These are phyloP conservation scores for Retiboletus flavoniger DNA, from an alignment of 1,284 basidiomycete species.

Conservation along the genomic window DNA sequence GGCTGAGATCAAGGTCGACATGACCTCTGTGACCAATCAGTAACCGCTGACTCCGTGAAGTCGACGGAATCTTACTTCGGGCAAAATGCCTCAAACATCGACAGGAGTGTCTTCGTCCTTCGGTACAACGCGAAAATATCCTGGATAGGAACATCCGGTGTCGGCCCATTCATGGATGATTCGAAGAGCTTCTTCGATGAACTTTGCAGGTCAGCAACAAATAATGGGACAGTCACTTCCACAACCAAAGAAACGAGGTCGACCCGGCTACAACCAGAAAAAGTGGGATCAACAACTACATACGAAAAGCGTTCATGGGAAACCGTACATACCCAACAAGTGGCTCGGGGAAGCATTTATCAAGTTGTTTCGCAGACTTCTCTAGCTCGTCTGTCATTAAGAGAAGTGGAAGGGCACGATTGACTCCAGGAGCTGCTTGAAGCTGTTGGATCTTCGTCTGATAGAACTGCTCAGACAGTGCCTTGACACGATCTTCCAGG, in stretches of 20 bases:
- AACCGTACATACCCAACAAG: constrained; percentile 64
- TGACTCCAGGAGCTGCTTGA: constrained; percentile 66
- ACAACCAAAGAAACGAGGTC: constrained; percentile 79
- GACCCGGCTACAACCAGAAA: constrained; percentile 50
- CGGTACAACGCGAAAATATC: constrained; percentile 88
- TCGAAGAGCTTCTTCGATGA: constrained; percentile 72
- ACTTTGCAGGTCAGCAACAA: constrained; percentile 73
- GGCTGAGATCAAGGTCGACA: constrained; percentile 64
- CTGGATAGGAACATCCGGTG: constrained; percentile 77
- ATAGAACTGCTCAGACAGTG: constrained; percentile 69
- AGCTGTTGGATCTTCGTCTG: constrained; percentile 69
- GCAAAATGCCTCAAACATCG: constrained; percentile 82
- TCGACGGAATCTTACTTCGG: constrained; percentile 53
- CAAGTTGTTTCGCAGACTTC: constrained; percentile 77
- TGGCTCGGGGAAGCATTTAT: constrained; percentile 83
- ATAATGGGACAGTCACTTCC: constrained; percentile 72
- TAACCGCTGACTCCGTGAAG: not conserved
- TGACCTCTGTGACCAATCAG: constrained; percentile 39
- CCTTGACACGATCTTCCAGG: constrained; percentile 67
- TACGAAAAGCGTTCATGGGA: not conserved
- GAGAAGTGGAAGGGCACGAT: constrained; percentile 75
- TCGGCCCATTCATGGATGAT: constrained; percentile 76
- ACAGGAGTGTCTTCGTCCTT: constrained; percentile 67
- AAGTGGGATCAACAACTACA: constrained; percentile 9
- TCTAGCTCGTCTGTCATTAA: constrained; percentile 88